These are phyloP conservation scores for Musa schizocarpa DNA, from an alignment of 176 grass and related monocot genomes.

Conservation along the genomic window DNA sequence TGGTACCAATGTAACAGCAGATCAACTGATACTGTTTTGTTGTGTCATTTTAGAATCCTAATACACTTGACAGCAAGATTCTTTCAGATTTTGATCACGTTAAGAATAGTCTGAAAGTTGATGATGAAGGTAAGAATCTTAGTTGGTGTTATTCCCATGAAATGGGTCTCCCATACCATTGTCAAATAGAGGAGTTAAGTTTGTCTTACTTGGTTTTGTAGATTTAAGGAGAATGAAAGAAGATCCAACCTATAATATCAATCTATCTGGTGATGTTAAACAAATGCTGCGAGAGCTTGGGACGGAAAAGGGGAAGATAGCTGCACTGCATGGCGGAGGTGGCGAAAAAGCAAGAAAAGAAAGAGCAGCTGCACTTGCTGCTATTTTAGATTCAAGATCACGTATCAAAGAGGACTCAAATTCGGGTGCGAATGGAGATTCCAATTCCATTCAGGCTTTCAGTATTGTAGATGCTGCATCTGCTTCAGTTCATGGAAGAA, in stretches of 20 bases:
- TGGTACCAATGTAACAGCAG: not conserved
- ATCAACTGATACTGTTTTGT: conserved; percentile 14
- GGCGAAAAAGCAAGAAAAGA: conserved; percentile 92
- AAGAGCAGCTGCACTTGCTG: conserved; percentile 72
- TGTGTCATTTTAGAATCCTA: conserved; percentile 61
- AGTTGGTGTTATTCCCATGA: too few relatives aligned
- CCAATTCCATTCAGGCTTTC: conserved; percentile 51
- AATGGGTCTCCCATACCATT: not conserved
- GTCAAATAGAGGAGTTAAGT: not conserved
- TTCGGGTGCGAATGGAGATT: conserved; percentile 37
- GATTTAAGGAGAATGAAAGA: conserved; percentile 82
- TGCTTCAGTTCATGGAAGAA: conserved; percentile 88
- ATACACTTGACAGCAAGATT: conserved; percentile 69
- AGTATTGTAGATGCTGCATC: conserved; percentile 99
- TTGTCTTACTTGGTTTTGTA: conserved; percentile 14
- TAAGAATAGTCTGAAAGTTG: conserved; percentile 86
- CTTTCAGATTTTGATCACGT: conserved; percentile 90
- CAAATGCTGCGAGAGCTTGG: conserved; percentile 95
- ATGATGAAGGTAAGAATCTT: conserved; percentile 61
- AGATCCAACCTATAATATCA: conserved; percentile 90
- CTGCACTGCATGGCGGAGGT: conserved; percentile 74
- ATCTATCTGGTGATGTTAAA: conserved; percentile 93
- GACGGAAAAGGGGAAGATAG: conserved; percentile 79
- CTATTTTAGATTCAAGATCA: conserved; percentile 44
- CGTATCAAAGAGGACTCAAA: conserved; percentile 50